Percentiles rank a stretch among this genome's conserved stretches.
Conservation (phyloP, 371 early-diverging fungal genomes). For the Phascolomyces articulosus region DNA sequence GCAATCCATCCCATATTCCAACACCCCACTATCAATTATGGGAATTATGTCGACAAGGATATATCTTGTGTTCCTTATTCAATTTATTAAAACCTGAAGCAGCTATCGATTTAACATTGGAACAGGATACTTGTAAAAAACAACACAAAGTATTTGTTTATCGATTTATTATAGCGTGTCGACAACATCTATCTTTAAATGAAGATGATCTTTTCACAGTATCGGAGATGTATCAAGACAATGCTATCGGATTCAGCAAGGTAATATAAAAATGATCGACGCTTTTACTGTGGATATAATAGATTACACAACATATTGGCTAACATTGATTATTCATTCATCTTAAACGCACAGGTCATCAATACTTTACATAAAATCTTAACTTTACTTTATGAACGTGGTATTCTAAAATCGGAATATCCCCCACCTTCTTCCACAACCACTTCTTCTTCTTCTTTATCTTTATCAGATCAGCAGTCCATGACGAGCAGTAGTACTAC, state of each 20-base stretch:
- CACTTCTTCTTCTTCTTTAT: not conserved
- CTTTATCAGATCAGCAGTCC: not conserved
- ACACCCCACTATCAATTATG: conserved; percentile 62
- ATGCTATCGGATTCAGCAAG: conserved; percentile 94
- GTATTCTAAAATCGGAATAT: not conserved
- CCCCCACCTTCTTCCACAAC: conserved; percentile 5
- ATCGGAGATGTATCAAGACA: conserved; percentile 86
- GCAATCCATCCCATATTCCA: conserved; percentile 6
- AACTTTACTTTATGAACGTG: conserved; percentile 4
- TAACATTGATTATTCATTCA: not conserved
- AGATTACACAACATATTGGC: not conserved
- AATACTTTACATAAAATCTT: conserved; percentile 14
- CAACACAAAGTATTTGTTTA: conserved; percentile 80
- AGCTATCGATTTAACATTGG: conserved; percentile 53
- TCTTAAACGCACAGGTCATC: conserved; percentile 9
- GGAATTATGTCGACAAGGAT: conserved; percentile 87
- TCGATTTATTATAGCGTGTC: conserved; percentile 75
- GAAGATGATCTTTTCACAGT: conserved; percentile 85
- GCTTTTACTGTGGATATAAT: conserved; percentile 5
- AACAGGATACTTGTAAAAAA: conserved; percentile 17
- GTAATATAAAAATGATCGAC: conserved; percentile 45
- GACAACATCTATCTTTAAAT: conserved; percentile 64
- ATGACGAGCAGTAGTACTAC: too few species aligned
- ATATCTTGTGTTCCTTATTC: conserved; percentile 81
- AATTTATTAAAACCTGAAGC: conserved; percentile 72